Evolutionary conservation across 495 filamentous ascomycete species (phyloP), one percentile per base, ranked within the genome.

Genomic region (Hypoxylon perforatum): DNA sequence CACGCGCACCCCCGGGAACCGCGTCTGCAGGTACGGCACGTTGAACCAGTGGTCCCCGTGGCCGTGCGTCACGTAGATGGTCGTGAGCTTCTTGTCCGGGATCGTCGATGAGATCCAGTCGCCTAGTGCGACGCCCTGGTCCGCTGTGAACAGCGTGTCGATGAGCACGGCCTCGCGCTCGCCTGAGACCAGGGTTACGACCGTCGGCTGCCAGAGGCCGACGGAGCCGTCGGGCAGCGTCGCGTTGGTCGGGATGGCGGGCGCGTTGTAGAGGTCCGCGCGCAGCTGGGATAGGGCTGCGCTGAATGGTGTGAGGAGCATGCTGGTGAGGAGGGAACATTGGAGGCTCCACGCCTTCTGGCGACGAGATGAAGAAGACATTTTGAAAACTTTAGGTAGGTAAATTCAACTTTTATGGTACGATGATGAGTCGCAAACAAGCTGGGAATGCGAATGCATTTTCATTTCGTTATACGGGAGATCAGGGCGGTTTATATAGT

Each of bases 111-210:
- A 61, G 56, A 78, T 71, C 76, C 76, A 78, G 30, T 69, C 50
- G 8, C 44, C 64, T 8, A 80, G 57, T 90, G 91, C 73, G 90
- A 89, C 7, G 80, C 83, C 49, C 33, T 63, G 59, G 10, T 61
- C 33, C 14, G 55, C 54, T 0, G 73, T 72, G 41, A 75, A 52
- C 0, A 73, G 73, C 0, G 70, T 63, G 57, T 77, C 76, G 57
- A 79, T 63, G 1, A 79, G 69, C 2, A 76, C 60, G n/a, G 76
- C 77, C 30, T 73, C 62, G 18, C 54, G 45, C 0, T 55, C 15
- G 8, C 70, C 67, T 6, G 65, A 63, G 21, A 76, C 61, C 1
- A 78, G 55, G 12, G 71, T 76, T 30, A 62, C 67, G 0, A 68
- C 63, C 10, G 68, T 73, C 1, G 68, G 74, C 7, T 73, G 73